Evolutionary conservation across 306 rosid genomes (phyloP).

Genomic region (Quercus rubra): DNA sequence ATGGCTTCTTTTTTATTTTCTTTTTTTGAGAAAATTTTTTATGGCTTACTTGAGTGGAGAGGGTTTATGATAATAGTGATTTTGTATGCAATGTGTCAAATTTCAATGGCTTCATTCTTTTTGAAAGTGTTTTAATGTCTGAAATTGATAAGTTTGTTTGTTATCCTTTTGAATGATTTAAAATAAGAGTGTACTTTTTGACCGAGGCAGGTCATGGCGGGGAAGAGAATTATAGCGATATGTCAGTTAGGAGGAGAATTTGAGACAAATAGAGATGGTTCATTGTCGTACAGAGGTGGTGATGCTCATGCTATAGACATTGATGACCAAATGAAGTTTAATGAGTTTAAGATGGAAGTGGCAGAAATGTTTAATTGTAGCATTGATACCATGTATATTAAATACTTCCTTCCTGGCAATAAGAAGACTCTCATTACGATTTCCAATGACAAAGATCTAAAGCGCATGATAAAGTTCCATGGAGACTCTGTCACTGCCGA

Average conservation of each 20-base stretch:
- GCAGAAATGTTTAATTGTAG: slow-evolving; percentile 73
- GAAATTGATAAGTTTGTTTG: background rate
- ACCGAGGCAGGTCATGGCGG: slow-evolving; percentile 60
- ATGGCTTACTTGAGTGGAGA: background rate
- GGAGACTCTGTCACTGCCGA: slow-evolving; percentile 56
- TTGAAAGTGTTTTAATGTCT: background rate
- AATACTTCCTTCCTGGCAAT: slow-evolving; percentile 92
- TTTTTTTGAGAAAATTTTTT: background rate
- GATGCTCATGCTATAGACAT: slow-evolving; percentile 92
- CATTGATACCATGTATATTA: slow-evolving; percentile 47
- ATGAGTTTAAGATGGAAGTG: slow-evolving; percentile 71
- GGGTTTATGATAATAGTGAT: background rate
- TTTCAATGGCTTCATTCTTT: background rate
- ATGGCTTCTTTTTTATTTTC: too few species aligned
- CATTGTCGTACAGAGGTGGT: slow-evolving; percentile 63
- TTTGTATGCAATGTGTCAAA: background rate
- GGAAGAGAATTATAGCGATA: slow-evolving; percentile 67
- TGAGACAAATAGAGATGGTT: slow-evolving; percentile 62
- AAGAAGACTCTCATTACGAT: slow-evolving; percentile 85
- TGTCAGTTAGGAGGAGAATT: slow-evolving; percentile 95
- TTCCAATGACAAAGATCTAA: slow-evolving; percentile 92
- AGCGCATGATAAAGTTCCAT: slow-evolving; percentile 86
- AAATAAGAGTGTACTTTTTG: background rate
- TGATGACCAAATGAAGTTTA: slow-evolving; percentile 67
- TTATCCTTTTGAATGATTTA: background rate